Conservation (phyloP, 202 grass and related monocot species). For the Saccharum hybrid region DNA sequence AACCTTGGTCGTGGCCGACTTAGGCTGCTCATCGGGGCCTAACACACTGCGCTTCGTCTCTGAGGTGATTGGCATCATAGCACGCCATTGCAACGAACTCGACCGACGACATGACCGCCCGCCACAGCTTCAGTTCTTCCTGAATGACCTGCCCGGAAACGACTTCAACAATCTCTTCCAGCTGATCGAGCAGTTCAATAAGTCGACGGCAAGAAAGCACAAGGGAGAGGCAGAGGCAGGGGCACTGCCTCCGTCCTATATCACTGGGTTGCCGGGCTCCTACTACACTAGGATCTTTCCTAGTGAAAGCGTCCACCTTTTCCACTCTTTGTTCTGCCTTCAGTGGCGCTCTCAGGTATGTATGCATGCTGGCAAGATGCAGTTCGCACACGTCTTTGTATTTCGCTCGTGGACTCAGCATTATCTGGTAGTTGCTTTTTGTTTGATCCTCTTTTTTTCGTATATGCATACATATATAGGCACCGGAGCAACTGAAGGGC, state of each 20-base stretch:
- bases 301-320: conserved; percentile 39
- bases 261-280: conserved; percentile 45
- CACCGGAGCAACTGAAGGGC: conserved; percentile 5
- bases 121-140: conserved; percentile 48
- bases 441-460: not conserved
- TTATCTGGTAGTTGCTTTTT: not conserved
- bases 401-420: not conserved
- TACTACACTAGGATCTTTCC: conserved; percentile 54
- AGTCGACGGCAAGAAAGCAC: not conserved
- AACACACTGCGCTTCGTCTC: conserved; percentile 46
- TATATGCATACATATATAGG: not conserved
- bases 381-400: not conserved
- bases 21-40: conserved; percentile 47
- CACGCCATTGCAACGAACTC: not conserved
- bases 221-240: not conserved
- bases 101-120: not conserved
- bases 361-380: conserved; percentile 15
- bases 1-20: conserved; percentile 48
- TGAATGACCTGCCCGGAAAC: conserved; percentile 52
- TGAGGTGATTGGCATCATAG: conserved; percentile 28
- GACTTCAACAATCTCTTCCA: conserved; percentile 53
- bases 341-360: conserved; percentile 49
- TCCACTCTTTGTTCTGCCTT: conserved; percentile 49
- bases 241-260: conserved; percentile 12
- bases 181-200: conserved; percentile 15